Evolutionary conservation across 768 basidiomycete species (phyloP).

Genomic region (Rubroboletus pulcherrimus): DNA sequence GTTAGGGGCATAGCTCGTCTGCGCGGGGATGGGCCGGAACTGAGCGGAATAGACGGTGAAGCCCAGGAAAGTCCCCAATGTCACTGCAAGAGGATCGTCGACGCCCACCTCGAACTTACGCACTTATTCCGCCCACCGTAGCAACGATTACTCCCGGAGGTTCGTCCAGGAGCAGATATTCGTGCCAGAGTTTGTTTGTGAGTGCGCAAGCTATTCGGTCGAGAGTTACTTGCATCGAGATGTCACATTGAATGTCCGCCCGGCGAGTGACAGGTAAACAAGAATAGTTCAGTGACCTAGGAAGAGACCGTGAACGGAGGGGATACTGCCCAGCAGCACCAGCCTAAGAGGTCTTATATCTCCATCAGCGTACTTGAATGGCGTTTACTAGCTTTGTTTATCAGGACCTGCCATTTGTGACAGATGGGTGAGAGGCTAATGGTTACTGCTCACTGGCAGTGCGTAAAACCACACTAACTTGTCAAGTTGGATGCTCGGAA

Average conservation of each 20-base stretch:
- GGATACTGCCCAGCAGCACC: slow-evolving; percentile 14
- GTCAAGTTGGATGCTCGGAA: neutral
- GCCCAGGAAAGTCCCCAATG: slow-evolving; percentile 1
- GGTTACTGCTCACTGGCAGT: neutral
- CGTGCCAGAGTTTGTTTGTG: neutral
- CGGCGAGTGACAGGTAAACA: slow-evolving; percentile 8
- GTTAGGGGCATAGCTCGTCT: neutral
- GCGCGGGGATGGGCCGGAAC: neutral
- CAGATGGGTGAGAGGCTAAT: neutral
- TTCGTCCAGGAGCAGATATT: slow-evolving; percentile 11
- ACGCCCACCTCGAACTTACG: neutral
- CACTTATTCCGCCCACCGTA: slow-evolving; percentile 1
- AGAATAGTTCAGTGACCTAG: neutral
- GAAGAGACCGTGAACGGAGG: neutral
- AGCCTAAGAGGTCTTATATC: neutral
- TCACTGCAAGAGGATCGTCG: neutral
- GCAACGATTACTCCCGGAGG: neutral
- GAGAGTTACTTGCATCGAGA: slow-evolving; percentile 1
- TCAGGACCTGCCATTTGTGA: neutral
- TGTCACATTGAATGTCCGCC: slow-evolving; percentile 9
- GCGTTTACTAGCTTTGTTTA: slow-evolving; percentile 15
- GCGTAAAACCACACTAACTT: neutral
- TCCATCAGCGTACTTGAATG: slow-evolving; percentile 6
- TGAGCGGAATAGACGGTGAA: neutral
- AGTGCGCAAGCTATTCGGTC: neutral